Percentiles rank a stretch among this genome's conserved stretches.
These are phyloP conservation scores for Filobasidium uniguttulatum DNA, from an alignment of 1,284 basidiomycete genomes.

Conservation along the genomic window DNA sequence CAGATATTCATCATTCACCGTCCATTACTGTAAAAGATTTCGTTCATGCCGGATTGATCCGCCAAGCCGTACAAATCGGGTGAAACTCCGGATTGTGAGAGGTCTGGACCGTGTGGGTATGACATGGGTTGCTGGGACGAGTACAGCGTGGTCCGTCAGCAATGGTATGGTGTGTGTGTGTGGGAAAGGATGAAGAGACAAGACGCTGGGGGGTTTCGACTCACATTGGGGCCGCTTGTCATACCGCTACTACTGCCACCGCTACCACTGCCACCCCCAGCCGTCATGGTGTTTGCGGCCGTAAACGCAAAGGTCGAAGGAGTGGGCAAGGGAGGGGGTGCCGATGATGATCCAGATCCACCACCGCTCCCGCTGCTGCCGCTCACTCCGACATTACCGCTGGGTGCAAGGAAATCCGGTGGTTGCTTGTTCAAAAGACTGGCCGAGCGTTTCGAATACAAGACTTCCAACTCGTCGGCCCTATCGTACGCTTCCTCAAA, in stretches of 20 bases:
- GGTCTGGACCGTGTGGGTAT: not conserved
- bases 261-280: not conserved
- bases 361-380: too few relatives aligned
- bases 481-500: slow-evolving; percentile 67
- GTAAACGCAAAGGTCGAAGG: too few relatives aligned
- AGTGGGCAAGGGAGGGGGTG: not conserved
- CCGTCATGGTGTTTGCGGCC: not conserved
- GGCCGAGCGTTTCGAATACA: not conserved
- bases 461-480: slow-evolving; percentile 44
- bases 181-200: not conserved
- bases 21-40: slow-evolving; percentile 3
- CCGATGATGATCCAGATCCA: not conserved
- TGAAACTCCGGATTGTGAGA: not conserved
- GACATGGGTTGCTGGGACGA: not conserved
- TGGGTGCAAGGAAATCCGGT: too few relatives aligned
- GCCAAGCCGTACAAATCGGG: not conserved
- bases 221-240: not conserved
- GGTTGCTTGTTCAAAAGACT: not conserved
- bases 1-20: too few relatives aligned
- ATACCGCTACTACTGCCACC: not conserved
- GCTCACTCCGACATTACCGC: too few relatives aligned
- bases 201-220: not conserved
- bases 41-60: not conserved
- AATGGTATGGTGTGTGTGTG: not conserved
- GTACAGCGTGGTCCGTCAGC: not conserved